Evolutionary conservation across 2,329 filamentous ascomycete species (phyloP), one percentile per base, ranked within the genome.

Genomic region (Periconia sp.): DNA sequence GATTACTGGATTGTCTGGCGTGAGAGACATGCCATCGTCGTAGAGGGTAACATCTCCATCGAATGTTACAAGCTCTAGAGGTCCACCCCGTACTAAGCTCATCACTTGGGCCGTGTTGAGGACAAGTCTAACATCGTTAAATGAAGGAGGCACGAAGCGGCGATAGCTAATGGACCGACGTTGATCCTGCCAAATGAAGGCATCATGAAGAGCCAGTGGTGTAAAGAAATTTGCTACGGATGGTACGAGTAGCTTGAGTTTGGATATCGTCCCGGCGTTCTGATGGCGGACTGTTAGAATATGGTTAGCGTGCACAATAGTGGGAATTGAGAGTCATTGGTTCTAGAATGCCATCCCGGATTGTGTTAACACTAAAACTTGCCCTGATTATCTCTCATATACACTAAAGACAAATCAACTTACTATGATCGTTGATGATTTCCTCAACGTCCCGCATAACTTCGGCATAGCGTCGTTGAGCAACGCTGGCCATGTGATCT

Each of bases 21-120:
- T 84, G 7, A 99, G 78, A 52, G 84, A 89, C 59, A 90, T 80
- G 10, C 94, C 94, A 63, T 99, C 76, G 33, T 78, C 75, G 68
- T 99, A 99, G 16, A 99, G 79, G 1, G 94, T 99, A 36, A 99
- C 91, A 71, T 99, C 94, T 71, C 94, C 94, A 70, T 99, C 94
- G 66, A 99, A 99, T 0, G 94, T 99, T 40, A 95, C 86, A 4
- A 99, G 80, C 57, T 94, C 85, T 7, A 96, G 79, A 4, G 83
- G 80, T 16, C 87, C 86, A 31, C 78, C 75, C 17, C 83, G 83
- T 12, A 90, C 87, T n/a, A 97, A 82, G 26, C 89, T 90, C 85
- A 96, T 91, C 47, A 92, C 79, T 72, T 99, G 94, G 13, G 94
- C 92, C 26, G 94, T 94, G 73, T 99, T 99, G 56, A 99, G 82